Evolutionary conservation across 2,329 filamentous ascomycete genomes (phyloP), one percentile per base, ranked within the genome.

Genomic region (Stagonosporopsis tanaceti): DNA sequence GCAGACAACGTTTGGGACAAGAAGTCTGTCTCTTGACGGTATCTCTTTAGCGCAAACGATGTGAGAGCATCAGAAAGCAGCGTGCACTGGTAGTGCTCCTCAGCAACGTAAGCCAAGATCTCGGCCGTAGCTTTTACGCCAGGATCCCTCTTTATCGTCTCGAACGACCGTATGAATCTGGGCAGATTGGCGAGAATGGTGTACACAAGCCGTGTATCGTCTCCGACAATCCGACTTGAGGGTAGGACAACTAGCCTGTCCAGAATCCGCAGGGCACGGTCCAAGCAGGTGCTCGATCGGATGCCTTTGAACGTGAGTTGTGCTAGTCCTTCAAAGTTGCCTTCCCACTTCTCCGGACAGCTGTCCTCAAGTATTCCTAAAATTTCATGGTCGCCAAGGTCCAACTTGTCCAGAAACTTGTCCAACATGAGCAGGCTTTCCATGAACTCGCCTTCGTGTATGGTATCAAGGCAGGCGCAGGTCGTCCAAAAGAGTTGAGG

Each of bases 401-500:
- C 91, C 22, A 98, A 81, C 73, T 95, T 96, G 64, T 87, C 85
- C 22, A 99, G 79, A 34, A 96, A 87, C 69, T 91, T 90, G 57
- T 96, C 91, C 9, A 99, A 84, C 91, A 99, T 97, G 50, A 91
- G 89, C 12, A 97, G 81, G 22, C 91, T 93, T 73, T 97, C 95
- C 60, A 95, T 85, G 62, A 97, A 99, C 71, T 99, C 95, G 22
- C 89, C 86, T 77, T 99, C 96, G 63, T 98, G 96, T 70, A 98
- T 96, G 0, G 95, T 98, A 70, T 98, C 93, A 20, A 99, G 80
- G 73, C 95, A 99, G 11, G 95, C 95, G 69, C 93, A 97, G 0
- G 92, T 97, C 0, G 94, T 96, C 96, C 96, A 99, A 77, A 99
- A 98, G 1, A 99, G 81, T 70, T 98, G 94, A 1, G 95, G 95